Conservation (phyloP, 1,284 basidiomycete species). For the Tilletia walkeri region DNA sequence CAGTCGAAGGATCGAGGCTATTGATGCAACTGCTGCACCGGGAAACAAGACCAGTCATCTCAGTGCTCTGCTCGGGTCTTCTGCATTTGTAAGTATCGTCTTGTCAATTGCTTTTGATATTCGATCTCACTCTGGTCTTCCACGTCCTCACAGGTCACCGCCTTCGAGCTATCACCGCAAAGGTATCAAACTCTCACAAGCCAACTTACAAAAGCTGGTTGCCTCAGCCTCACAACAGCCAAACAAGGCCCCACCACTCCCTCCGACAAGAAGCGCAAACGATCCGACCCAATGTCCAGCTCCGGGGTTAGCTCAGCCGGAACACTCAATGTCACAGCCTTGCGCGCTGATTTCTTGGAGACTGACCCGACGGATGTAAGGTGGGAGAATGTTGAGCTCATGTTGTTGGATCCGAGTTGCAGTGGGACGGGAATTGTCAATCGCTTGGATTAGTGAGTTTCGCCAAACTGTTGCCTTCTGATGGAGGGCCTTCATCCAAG, state of each 20-base stretch:
- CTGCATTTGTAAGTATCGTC: constrained; percentile 4
- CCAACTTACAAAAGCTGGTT: constrained; percentile 29
- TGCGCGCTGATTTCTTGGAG: constrained; percentile 42
- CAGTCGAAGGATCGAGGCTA: constrained; percentile 59
- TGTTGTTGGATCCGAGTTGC: constrained; percentile 51
- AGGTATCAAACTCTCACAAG: constrained; percentile 29
- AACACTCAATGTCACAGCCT: constrained; percentile 32
- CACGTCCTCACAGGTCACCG: constrained; percentile 26
- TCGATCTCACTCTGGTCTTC: not conserved
- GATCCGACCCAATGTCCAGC: not conserved
- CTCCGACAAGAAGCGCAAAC: not conserved
- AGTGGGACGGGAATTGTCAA: constrained; percentile 50
- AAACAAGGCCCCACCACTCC: not conserved
- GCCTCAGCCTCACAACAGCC: not conserved
- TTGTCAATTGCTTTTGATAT: not conserved
- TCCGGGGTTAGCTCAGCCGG: not conserved
- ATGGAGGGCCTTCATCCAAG: no score
- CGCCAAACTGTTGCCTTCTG: not conserved
- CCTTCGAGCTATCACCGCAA: constrained; percentile 42
- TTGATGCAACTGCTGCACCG: constrained; percentile 94
- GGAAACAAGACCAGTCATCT: constrained; percentile 97
- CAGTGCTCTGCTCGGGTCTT: constrained; percentile 65
- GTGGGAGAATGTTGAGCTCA: constrained; percentile 33
- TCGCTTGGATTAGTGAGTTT: constrained; percentile 39
- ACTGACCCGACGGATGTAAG: constrained; percentile 28